Base-by-base conservation (phyloP, 495 filamentous ascomycete species). In the Lophiotrema nucula region DNA sequence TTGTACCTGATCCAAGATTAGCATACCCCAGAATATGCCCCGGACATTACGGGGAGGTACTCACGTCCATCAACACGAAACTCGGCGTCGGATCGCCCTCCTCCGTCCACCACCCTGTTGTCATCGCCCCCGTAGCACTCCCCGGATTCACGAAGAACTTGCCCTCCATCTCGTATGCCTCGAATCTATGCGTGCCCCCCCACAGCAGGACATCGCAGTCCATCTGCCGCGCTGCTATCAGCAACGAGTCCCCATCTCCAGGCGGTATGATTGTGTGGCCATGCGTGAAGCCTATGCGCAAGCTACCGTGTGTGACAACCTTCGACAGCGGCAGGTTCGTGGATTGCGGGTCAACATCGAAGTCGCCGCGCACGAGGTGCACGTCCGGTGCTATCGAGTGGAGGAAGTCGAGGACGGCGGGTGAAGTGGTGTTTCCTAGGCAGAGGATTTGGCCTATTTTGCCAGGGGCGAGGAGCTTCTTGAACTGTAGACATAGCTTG, bases 61-160 rank as follows among this genome's bases (percentile, higher is more conserved):
- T 41, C 69, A 97, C 93, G 82, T 99, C 95, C 93, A 99, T 97
- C 73, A 99, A 73, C 71, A 93, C 96, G 73, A 99, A 99, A 69
- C 95, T 97, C 45, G 93, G 93, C 52, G 86, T 85, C 54, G 88
- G 87, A 33, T 95, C 89, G 69, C 96, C 92, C 18, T 81, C 85
- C 16, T 84, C 83, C 47, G 73, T 79, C 80, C 76, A 82, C 78
- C 77, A 88, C 38, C 85, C 87, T 0, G 84, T 86, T 39, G 83
- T 86, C 69, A 90, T 82, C 0, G 91, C 91, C 11, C 90, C 90
- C 8, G 89, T 95, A 19, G 88, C 92, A 72, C 88, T 95, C n/a
- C 93, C 93, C 1, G 93, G 93, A 69, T 97, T 98, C 39, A 98
- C 86, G 73, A 98, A 98, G 77, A 98, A 98, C 72, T 95, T 90